phyloP scores from a whole-genome alignment of 306 rosid species.

The Quercus berberidifolia region DNA sequence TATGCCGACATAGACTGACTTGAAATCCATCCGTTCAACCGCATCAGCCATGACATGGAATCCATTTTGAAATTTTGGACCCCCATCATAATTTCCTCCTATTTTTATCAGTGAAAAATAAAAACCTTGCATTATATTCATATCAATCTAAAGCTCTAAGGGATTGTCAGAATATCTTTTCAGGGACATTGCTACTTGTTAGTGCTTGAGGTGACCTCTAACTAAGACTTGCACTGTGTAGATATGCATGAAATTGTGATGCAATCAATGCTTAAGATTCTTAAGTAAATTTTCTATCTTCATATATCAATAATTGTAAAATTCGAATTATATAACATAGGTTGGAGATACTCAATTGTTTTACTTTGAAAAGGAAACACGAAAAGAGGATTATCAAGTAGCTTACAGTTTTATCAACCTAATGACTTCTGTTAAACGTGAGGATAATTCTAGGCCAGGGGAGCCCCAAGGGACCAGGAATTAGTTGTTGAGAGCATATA shows the following conservation, averaged over 20 bases:
- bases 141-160: not conserved
- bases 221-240: not conserved
- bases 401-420: no score
- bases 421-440: no score
- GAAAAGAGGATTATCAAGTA: no score
- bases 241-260: not conserved
- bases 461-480: not conserved
- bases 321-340: not conserved
- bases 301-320: not conserved
- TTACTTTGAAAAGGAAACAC: not conserved
- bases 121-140: not conserved
- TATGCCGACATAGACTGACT: constrained; percentile 33
- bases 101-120: no score
- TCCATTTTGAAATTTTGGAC: constrained; percentile 30
- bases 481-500: not conserved
- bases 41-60: constrained; percentile 50
- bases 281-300: not conserved
- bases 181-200: not conserved
- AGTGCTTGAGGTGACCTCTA: not conserved
- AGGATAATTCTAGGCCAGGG: not conserved
- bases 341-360: not conserved
- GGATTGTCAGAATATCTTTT: not conserved
- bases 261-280: not conserved
- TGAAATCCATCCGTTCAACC: constrained; percentile 16
- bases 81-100: not conserved